These are phyloP conservation scores for Alternaria viburni DNA, from an alignment of 2,329 filamentous ascomycete genomes.

Conservation along the genomic window DNA sequence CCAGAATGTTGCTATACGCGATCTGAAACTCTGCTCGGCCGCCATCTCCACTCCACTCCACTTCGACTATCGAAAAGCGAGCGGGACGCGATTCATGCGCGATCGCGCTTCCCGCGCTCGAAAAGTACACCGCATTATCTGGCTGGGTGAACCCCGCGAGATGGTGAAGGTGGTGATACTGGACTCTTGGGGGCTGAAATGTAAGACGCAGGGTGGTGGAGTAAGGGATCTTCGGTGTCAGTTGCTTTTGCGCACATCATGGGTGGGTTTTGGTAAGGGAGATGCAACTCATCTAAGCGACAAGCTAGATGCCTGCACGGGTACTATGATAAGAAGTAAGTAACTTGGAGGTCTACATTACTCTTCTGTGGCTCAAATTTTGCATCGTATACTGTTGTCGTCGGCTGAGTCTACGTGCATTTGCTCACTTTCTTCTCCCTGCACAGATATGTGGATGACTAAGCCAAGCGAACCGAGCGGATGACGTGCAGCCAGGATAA, in stretches of 20 bases:
- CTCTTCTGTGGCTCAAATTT: too few relatives aligned
- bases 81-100: slow-evolving; percentile 8
- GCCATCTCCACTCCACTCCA: slow-evolving; percentile 4
- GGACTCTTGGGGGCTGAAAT: not conserved
- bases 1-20: slow-evolving; percentile 4
- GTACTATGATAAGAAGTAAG: not conserved
- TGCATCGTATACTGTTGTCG: too few relatives aligned
- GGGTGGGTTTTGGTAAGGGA: not conserved
- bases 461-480: slow-evolving; percentile 9
- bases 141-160: slow-evolving; percentile 16
- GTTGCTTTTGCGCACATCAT: not conserved
- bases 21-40: slow-evolving; percentile 6
- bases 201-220: slow-evolving; percentile 13
- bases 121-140: slow-evolving; percentile 10
- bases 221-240: not conserved
- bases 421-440: not conserved
- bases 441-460: not conserved
- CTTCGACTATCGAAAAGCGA: slow-evolving; percentile 8
- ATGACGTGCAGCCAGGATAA: slow-evolving; percentile 21
- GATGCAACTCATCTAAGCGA: not conserved
- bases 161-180: slow-evolving; percentile 27
- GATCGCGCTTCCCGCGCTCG: not conserved
- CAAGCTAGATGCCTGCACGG: not conserved
- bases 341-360: not conserved
- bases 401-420: not conserved